These are phyloP conservation scores for Echinosophora koreensis DNA, from an alignment of 306 rosid genomes.

Conservation along the genomic window DNA sequence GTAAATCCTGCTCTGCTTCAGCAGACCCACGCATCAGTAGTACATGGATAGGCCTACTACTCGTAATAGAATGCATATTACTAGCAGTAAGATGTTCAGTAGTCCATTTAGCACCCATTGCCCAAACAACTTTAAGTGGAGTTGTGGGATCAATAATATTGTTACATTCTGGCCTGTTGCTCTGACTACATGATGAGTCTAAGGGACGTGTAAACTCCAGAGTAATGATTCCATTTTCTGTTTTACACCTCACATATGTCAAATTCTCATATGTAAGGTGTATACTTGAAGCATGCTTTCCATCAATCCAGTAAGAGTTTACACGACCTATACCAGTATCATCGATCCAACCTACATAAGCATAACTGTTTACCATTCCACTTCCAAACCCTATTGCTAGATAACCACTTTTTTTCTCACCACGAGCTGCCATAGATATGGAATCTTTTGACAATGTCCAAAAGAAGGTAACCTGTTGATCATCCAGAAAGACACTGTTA, in stretches of 20 bases:
- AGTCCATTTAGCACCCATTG: slow-evolving; percentile 77
- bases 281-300: slow-evolving; percentile 62
- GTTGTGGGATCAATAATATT: slow-evolving; percentile 71
- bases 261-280: slow-evolving; percentile 66
- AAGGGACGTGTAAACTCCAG: slow-evolving; percentile 75
- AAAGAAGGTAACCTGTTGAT: slow-evolving; percentile 73
- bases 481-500: slow-evolving; percentile 74
- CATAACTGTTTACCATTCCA: slow-evolving; percentile 68
- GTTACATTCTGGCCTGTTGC: slow-evolving; percentile 59
- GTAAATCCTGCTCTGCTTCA: slow-evolving; percentile 78
- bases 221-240: slow-evolving; percentile 72
- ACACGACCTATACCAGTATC: slow-evolving; percentile 64
- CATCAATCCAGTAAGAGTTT: slow-evolving; percentile 74
- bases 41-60: slow-evolving; percentile 65
- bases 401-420: slow-evolving; percentile 76
- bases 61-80: slow-evolving; percentile 72
- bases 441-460: slow-evolving; percentile 67
- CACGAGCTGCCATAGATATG: slow-evolving; percentile 70
- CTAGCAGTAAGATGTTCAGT: slow-evolving; percentile 53
- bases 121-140: slow-evolving; percentile 77
- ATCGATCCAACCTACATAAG: slow-evolving; percentile 76
- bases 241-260: slow-evolving; percentile 69
- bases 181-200: slow-evolving; percentile 56
- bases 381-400: slow-evolving; percentile 76
- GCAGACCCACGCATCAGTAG: slow-evolving; percentile 74